Conservation (phyloP, 495 filamentous ascomycete genomes). For the Penicillium fimorum region DNA sequence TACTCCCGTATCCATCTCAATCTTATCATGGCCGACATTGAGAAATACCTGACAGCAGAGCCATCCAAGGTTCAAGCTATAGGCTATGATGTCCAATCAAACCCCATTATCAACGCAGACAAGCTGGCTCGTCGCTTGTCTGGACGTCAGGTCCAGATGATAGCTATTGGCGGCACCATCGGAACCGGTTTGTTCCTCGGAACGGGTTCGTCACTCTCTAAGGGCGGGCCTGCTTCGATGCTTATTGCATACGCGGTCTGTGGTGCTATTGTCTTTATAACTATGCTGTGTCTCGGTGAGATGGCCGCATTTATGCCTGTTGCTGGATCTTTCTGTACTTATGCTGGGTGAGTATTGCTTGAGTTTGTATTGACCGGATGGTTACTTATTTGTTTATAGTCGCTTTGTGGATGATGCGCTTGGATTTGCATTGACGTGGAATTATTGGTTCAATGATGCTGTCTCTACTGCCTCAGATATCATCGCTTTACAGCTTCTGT, state of each 20-base stretch:
- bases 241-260: constrained; percentile 54
- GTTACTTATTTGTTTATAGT: constrained; percentile 24
- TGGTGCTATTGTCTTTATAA: constrained; percentile 50
- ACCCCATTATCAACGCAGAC: constrained; percentile 28
- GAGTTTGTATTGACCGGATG: not conserved
- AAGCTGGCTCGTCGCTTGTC: constrained; percentile 38
- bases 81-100: constrained; percentile 4
- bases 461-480: constrained; percentile 55
- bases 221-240: constrained; percentile 62
- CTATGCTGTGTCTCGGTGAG: constrained; percentile 51
- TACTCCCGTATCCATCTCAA: not conserved
- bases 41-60: constrained; percentile 26
- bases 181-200: constrained; percentile 66
- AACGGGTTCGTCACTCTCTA: constrained; percentile 56
- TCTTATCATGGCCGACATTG: constrained; percentile 22
- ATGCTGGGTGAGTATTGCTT: constrained; percentile 42
- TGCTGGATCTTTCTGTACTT: constrained; percentile 52
- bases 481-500: constrained; percentile 51
- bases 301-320: constrained; percentile 52
- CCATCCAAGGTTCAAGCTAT: constrained; percentile 13
- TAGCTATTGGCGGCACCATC: constrained; percentile 63
- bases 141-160: constrained; percentile 59
- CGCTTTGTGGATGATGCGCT: constrained; percentile 59
- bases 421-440: constrained; percentile 53
- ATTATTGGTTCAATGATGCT: constrained; percentile 62